Conservation (phyloP, 2,329 filamentous ascomycete genomes). For the Aureobasidium sp. region DNA sequence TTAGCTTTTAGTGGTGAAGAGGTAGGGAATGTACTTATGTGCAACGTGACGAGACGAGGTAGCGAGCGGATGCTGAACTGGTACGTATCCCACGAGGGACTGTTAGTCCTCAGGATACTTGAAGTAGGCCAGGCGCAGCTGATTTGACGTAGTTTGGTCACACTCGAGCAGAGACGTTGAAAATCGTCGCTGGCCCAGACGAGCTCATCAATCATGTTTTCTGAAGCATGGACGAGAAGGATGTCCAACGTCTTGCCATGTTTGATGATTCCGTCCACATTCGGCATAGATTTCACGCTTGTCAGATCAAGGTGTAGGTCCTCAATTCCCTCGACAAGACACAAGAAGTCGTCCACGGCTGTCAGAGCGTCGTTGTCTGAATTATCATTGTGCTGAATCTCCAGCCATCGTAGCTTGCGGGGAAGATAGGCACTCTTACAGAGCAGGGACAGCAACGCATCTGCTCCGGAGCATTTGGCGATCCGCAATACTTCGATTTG, state of each 20-base stretch:
- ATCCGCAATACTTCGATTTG: slow-evolving; percentile 37
- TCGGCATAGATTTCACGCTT: slow-evolving; percentile 36
- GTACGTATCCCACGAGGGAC: slow-evolving; percentile 3
- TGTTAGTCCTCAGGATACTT: slow-evolving; percentile 32
- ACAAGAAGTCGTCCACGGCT: slow-evolving; percentile 43
- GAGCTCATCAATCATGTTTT: slow-evolving; percentile 30
- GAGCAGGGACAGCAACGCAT: slow-evolving; percentile 41
- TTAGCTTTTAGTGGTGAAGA: slow-evolving; percentile 32
- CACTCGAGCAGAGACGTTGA: slow-evolving; percentile 40
- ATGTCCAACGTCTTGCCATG: slow-evolving; percentile 40
- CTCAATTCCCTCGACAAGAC: slow-evolving; percentile 39
- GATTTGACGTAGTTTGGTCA: slow-evolving; percentile 38
- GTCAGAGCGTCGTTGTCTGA: slow-evolving; percentile 39
- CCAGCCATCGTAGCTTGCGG: slow-evolving; percentile 37
- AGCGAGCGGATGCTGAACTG: slow-evolving; percentile 24
- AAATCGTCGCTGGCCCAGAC: slow-evolving; percentile 40
- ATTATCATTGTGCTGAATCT: slow-evolving; percentile 44
- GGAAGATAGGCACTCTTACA: slow-evolving; percentile 40
- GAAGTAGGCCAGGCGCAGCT: slow-evolving; percentile 42
- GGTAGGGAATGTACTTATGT: slow-evolving; percentile 44
- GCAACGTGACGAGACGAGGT: slow-evolving; percentile 37
- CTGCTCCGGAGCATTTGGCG: slow-evolving; percentile 40
- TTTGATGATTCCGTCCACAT: slow-evolving; percentile 36
- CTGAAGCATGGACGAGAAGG: slow-evolving; percentile 39
- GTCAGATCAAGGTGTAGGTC: slow-evolving; percentile 39